Conservation (phyloP, 2,329 filamentous ascomycete genomes). For the Beauveria scarabaeidicola region DNA sequence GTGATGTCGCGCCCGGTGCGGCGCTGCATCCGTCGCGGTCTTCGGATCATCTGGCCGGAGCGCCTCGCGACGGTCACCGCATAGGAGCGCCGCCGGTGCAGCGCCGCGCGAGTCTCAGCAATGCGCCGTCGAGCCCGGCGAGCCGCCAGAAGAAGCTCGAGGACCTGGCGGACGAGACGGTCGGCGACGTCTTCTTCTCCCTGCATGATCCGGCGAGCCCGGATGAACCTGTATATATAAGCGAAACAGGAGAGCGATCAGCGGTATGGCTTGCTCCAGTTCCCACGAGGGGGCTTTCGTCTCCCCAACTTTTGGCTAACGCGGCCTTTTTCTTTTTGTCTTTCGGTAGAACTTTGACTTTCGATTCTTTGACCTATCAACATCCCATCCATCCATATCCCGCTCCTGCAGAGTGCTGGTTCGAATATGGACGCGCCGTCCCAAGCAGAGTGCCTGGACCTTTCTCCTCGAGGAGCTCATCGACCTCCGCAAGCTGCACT, state of each 20-base stretch:
- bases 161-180: constrained; percentile 57
- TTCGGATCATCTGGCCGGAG: constrained; percentile 36
- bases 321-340: background rate
- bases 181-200: constrained; percentile 86
- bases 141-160: constrained; percentile 68
- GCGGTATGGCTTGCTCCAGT: constrained; percentile 38
- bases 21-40: constrained; percentile 47
- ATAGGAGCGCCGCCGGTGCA: constrained; percentile 19
- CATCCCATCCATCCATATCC: constrained; percentile 54
- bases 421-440: constrained; percentile 63
- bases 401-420: constrained; percentile 57
- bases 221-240: constrained; percentile 74
- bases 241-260: constrained; percentile 69
- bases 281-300: too few species aligned
- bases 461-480: constrained; percentile 65
- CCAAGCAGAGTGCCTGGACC: constrained; percentile 40
- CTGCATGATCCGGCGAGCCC: constrained; percentile 58
- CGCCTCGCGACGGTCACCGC: constrained; percentile 10
- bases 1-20: constrained; percentile 12
- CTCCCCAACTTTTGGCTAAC: constrained; percentile 5
- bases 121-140: constrained; percentile 37
- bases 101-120: constrained; percentile 41
- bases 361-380: constrained; percentile 67
- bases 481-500: constrained; percentile 66
- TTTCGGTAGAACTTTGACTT: constrained; percentile 69